Evolutionary conservation across 345 rosid species (phyloP).

Genomic region (Xanthoceras sorbifolium): DNA sequence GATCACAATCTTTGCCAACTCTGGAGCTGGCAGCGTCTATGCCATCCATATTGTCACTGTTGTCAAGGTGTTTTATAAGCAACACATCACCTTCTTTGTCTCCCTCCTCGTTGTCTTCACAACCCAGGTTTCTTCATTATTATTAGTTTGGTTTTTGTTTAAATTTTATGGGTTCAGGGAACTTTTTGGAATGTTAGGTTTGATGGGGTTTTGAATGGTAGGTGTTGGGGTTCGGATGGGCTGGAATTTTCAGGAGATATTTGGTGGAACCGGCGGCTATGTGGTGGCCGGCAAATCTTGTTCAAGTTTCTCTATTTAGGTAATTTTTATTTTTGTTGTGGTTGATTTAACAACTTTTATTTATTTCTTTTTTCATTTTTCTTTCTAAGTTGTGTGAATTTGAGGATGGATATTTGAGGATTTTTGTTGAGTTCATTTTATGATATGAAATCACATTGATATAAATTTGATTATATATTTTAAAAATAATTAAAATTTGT

Average conservation of each 20-base stretch:
- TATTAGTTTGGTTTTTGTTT: background rate
- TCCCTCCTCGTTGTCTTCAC: conserved; percentile 80
- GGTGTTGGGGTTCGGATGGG: conserved; percentile 99
- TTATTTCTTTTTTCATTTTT: background rate
- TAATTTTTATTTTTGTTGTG: conserved; percentile 22
- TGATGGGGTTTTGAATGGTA: conserved; percentile 55
- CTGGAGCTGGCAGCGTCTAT: conserved; percentile 94
- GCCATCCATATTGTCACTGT: conserved; percentile 88
- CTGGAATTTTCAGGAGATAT: conserved; percentile 84
- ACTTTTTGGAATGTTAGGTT: background rate
- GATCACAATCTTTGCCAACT: conserved; percentile 90
- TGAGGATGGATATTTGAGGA: background rate
- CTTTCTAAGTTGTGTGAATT: background rate
- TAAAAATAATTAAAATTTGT: too few relatives aligned
- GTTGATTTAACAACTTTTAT: background rate
- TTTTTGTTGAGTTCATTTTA: too few relatives aligned
- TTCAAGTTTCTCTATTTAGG: conserved; percentile 96
- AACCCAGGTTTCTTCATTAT: conserved; percentile 65
- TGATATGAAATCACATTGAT: too few relatives aligned
- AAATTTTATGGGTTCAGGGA: background rate
- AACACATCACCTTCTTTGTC: conserved; percentile 77
- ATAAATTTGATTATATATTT: too few relatives aligned
- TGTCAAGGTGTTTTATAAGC: conserved; percentile 82
- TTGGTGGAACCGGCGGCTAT: conserved; percentile 96
- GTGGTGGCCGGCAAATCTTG: conserved; percentile 99